Evolutionary conservation across 176 grass and related monocot species (phyloP), one percentile per base, ranked within the genome.

Genomic region (Triticum timopheevii): DNA sequence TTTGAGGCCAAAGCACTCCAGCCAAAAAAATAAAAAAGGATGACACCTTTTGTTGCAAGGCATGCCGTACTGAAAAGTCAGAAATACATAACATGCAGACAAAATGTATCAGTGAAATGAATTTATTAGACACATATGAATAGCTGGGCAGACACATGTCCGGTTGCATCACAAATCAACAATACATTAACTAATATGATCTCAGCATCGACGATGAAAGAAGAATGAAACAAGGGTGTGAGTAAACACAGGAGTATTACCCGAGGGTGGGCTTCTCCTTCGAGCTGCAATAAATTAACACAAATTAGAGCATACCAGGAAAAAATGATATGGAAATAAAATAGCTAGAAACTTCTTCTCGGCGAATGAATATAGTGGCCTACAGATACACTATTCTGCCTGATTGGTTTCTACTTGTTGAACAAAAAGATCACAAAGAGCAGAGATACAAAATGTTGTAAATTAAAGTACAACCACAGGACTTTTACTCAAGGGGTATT

Each of bases 211-310:
- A 44, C 31, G n/a, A 34, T 49, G 36, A 33, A 84, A 9, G 40
- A 65, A 67, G 17, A 20, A 50, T 36, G n/a, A 16, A 76, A 83
- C 19, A 87, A 65, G 10, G 10, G 30, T 63, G 36, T 35, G 27
- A 65, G 22, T 15, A 27, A 65, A 34, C 6, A 15, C 74, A 78
- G 28, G 39, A n/a, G 35, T 61, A 85, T 86, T 95, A 98, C 96
- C 96, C 96, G 23, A 98, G 96, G 84, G 96, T 98, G 80, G 96
- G 96, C 82, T 95, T 98, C 96, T 98, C 96, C 96, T 98, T 98
- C 84, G 96, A 98, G 93, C 96, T 98, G 93, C 80, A 87, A 73
- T 79, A 30, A 73, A 23, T 78, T 79, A 71, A 27, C 38, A 80
- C 15, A 89, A 80, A 83, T 91, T 85, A 88, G 72, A 45, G 12